Evolutionary conservation across 2,329 filamentous ascomycete genomes (phyloP).

Genomic region (Epichloe hybrida): DNA sequence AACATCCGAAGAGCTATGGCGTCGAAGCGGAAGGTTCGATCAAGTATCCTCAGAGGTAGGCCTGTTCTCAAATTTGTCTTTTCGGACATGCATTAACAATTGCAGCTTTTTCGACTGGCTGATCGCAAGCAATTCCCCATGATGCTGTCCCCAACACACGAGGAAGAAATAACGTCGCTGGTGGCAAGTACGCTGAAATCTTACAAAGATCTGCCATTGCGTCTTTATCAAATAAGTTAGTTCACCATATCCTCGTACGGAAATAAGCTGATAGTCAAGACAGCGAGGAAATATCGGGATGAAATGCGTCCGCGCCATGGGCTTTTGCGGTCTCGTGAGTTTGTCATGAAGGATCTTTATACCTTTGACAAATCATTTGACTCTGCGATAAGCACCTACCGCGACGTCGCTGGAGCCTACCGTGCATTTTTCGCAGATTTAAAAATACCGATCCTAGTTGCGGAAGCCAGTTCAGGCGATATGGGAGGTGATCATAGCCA

Average conservation of each 20-base stretch:
- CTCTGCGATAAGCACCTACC: conserved; percentile 69
- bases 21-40: conserved; percentile 66
- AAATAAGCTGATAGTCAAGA: not conserved
- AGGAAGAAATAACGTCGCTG: conserved; percentile 85
- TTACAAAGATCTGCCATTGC: conserved; percentile 73
- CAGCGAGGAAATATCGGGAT: conserved; percentile 86
- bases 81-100: conserved; percentile 11
- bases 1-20: conserved; percentile 75
- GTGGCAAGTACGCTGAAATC: conserved; percentile 62
- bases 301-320: conserved; percentile 82
- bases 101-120: conserved; percentile 61
- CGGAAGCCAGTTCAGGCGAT: conserved; percentile 84
- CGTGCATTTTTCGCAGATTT: conserved; percentile 66
- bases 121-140: conserved; percentile 66
- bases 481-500: conserved; percentile 92
- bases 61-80: not conserved
- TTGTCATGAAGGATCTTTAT: conserved; percentile 97
- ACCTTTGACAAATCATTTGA: conserved; percentile 66
- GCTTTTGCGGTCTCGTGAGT: conserved; percentile 76
- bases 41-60: conserved; percentile 57
- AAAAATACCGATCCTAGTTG: conserved; percentile 70
- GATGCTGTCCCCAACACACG: conserved; percentile 82
- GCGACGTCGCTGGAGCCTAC: conserved; percentile 61
- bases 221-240: conserved; percentile 80
- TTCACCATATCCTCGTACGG: not conserved